Evolutionary conservation across 2,329 filamentous ascomycete species (phyloP).

Genomic region (Keithomyces neogunnii): DNA sequence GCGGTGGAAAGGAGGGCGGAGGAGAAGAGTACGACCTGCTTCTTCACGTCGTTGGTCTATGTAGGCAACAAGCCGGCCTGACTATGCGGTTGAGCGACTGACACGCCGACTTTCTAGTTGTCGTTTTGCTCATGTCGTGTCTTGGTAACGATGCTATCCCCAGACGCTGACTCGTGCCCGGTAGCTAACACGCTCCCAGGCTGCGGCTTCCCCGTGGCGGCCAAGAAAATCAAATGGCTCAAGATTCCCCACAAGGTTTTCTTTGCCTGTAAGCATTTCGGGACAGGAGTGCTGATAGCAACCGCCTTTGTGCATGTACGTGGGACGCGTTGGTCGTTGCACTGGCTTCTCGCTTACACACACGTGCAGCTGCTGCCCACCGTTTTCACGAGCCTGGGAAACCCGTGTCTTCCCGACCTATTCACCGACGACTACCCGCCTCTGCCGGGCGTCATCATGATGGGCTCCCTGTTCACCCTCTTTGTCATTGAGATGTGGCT

Average conservation of each 20-base stretch:
- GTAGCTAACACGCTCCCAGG: conserved; percentile 17
- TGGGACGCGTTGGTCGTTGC: conserved; percentile 1
- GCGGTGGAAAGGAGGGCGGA: conserved; percentile 10
- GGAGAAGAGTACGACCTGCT: conserved; percentile 16
- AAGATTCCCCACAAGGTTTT: conserved; percentile 49
- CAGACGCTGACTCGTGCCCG: background rate
- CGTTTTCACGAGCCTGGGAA: conserved; percentile 43
- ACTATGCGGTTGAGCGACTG: background rate
- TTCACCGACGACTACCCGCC: conserved; percentile 53
- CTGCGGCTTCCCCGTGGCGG: conserved; percentile 43
- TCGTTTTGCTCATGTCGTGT: conserved; percentile 18
- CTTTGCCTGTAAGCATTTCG: conserved; percentile 58
- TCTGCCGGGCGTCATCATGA: conserved; percentile 58
- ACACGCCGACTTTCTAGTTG: conserved; percentile 11
- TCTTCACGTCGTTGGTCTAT: conserved; percentile 21
- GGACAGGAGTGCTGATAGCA: conserved; percentile 63
- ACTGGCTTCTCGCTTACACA: conserved; percentile 3
- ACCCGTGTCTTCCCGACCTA: conserved; percentile 49
- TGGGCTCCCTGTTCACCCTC: conserved; percentile 50
- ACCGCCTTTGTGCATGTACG: conserved; percentile 64
- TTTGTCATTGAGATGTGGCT: conserved; percentile 57
- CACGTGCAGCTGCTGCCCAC: conserved; percentile 44
- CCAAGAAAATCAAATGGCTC: conserved; percentile 48
- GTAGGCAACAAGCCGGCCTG: conserved; percentile 12
- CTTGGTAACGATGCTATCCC: conserved; percentile 12